phyloP scores from a whole-genome alignment of 2,329 filamentous ascomycete species.

The Colletotrichum australisinense region DNA sequence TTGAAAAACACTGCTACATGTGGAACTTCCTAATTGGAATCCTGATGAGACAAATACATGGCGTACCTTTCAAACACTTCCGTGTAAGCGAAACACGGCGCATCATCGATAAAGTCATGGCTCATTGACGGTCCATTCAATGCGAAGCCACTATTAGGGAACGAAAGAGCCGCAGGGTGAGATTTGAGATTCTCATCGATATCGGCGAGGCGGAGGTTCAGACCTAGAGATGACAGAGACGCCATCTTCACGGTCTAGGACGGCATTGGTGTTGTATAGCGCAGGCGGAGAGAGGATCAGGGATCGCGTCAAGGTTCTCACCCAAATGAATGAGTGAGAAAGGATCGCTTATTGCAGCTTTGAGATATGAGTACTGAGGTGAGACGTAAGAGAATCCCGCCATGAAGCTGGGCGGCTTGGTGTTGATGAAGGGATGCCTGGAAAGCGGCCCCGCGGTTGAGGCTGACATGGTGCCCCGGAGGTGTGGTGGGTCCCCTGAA shows the following conservation, averaged over 20 bases:
- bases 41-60: not conserved
- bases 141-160: not conserved
- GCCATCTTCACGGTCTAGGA: constrained; percentile 10
- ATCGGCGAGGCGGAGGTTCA: constrained; percentile 29
- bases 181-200: constrained; percentile 31
- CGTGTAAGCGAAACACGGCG: constrained; percentile 22
- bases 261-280: no score
- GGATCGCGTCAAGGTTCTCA: not conserved
- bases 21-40: not conserved
- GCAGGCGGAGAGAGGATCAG: no score
- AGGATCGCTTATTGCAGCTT: not conserved
- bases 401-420: not conserved
- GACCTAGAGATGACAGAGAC: constrained; percentile 16
- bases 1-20: not conserved
- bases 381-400: not conserved
- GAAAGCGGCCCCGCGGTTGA: constrained; percentile 16
- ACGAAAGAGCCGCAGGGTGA: constrained; percentile 11
- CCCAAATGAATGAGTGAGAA: not conserved
- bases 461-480: constrained; percentile 14
- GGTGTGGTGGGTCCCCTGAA: constrained; percentile 22
- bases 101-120: constrained; percentile 21
- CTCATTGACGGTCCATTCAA: not conserved
- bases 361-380: not conserved
- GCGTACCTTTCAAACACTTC: constrained; percentile 41
- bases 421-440: constrained; percentile 20